Conservation (phyloP, 495 filamentous ascomycete genomes). For the Jackrogersella minutella region DNA sequence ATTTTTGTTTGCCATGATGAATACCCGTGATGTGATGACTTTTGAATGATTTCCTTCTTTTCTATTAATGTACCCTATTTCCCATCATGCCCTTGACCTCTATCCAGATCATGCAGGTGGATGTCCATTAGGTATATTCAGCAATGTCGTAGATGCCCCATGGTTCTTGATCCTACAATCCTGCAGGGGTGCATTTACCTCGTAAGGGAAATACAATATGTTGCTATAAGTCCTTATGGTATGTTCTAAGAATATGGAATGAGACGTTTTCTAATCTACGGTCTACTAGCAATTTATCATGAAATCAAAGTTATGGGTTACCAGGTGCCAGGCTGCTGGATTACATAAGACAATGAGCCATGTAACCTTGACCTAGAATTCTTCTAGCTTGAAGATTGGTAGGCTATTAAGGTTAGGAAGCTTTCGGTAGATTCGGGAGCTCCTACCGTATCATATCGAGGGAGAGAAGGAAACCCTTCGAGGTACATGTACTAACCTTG, state of each 20-base stretch:
- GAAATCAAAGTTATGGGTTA: no score
- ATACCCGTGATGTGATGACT: constrained; percentile 1
- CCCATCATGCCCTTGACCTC: neutral
- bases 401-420: constrained; percentile 20
- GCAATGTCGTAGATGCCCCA: neutral
- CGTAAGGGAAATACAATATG: no score
- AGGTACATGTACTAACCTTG: constrained; percentile 9
- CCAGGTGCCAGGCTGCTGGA: no score
- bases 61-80: neutral
- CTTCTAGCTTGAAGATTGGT: neutral
- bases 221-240: neutral
- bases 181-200: no score
- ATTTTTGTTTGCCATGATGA: constrained; percentile 5
- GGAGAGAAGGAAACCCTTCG: neutral
- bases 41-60: neutral
- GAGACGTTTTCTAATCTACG: no score
- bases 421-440: constrained; percentile 33
- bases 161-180: neutral
- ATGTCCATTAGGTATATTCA: no score
- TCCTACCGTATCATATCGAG: constrained; percentile 20
- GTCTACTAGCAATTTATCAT: no score
- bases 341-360: no score
- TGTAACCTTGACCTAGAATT: constrained; percentile 5
- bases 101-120: neutral
- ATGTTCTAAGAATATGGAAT: neutral